phyloP scores from a whole-genome alignment of 2,329 filamentous ascomycete species.

The Pseudogymnoascus sp. region DNA sequence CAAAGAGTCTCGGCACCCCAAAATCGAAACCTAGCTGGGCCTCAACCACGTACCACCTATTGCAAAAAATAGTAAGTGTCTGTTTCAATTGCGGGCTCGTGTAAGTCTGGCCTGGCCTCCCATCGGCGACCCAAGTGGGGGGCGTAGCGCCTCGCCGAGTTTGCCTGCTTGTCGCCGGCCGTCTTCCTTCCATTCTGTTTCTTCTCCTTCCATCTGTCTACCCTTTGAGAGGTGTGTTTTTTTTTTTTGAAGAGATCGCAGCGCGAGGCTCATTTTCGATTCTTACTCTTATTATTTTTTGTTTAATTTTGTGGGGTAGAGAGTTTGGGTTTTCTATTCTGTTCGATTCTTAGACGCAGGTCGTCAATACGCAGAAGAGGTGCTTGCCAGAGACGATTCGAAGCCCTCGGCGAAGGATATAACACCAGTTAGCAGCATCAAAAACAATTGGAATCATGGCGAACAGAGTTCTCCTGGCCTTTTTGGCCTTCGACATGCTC shows the following conservation, averaged over 20 bases:
- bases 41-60: neutral
- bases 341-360: neutral
- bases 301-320: neutral
- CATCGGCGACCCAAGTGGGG: neutral
- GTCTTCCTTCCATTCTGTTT: neutral
- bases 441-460: slow-evolving; percentile 28
- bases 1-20: neutral
- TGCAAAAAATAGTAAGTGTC: neutral
- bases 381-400: neutral
- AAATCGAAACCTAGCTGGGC: neutral
- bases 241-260: neutral
- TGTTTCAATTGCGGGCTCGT: slow-evolving; percentile 1
- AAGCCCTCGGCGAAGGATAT: neutral
- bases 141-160: neutral
- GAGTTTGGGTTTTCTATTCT: neutral
- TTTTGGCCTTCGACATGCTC: slow-evolving; percentile 40
- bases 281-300: neutral
- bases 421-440: neutral
- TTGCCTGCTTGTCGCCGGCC: neutral
- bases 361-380: neutral
- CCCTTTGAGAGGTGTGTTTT: neutral
- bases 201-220: neutral
- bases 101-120: neutral
- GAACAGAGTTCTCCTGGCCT: slow-evolving; percentile 44
- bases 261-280: neutral